A percentile compares a stretch with the other conserved stretches of the same genome.
phyloP scores from a whole-genome alignment of 768 basidiomycete genomes.

The Kwoniella heveanensis region DNA sequence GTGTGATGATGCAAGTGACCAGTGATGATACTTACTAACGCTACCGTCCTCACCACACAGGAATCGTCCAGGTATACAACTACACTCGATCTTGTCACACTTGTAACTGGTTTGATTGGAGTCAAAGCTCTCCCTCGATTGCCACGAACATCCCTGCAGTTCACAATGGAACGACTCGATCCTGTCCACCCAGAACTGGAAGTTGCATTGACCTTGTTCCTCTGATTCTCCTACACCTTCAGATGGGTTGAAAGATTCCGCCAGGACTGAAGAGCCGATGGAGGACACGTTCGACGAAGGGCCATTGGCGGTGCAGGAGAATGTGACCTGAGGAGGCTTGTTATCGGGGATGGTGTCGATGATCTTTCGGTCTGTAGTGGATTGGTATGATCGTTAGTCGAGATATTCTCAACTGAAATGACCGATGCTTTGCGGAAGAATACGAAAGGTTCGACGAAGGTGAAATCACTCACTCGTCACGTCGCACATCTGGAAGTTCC shows the following conservation, averaged over 20 bases:
- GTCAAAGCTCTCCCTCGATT: constrained; percentile 39
- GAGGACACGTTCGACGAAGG: constrained; percentile 44
- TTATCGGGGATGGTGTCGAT: constrained; percentile 87
- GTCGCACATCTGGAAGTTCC: constrained; percentile 96
- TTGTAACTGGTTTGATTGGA: constrained; percentile 73
- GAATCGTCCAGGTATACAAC: constrained; percentile 89
- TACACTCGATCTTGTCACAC: constrained; percentile 83
- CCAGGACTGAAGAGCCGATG: constrained; percentile 10
- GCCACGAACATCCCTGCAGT: constrained; percentile 67
- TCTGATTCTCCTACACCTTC: constrained; percentile 37
- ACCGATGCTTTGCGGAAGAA: no score
- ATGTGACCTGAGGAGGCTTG: constrained; percentile 88
- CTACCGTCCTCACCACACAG: constrained; percentile 95
- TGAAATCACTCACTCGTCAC: constrained; percentile 81
- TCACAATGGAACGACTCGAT: constrained; percentile 96
- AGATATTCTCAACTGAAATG: not conserved
- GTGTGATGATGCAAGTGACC: not conserved
- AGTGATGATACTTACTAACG: constrained; percentile 65
- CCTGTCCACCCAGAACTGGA: constrained; percentile 97
- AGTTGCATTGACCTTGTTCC: constrained; percentile 68
- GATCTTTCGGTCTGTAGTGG: constrained; percentile 79
- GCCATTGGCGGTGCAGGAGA: constrained; percentile 66
- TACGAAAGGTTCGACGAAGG: constrained; percentile 58
- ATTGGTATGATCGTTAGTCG: not conserved
- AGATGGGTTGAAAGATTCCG: constrained; percentile 30